A percentile compares a stretch with the other conserved stretches of the same genome.
phyloP scores from a whole-genome alignment of 345 rosid species.

The Linum usitatissimum region DNA sequence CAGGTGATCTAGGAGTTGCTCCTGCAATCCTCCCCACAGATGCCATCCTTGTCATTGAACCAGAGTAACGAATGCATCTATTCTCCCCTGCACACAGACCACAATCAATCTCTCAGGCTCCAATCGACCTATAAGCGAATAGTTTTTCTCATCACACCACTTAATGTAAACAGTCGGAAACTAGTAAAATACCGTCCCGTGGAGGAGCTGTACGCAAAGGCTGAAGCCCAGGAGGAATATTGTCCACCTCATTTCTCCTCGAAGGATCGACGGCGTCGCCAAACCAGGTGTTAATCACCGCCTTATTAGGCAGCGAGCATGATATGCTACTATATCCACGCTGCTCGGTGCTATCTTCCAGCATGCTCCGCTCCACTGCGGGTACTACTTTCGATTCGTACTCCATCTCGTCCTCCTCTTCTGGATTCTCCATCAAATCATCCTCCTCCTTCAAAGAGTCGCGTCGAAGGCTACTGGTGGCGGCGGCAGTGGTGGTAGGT shows the following conservation, averaged over 20 bases:
- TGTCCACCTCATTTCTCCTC: constrained; percentile 23
- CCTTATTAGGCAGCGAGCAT: constrained; percentile 34
- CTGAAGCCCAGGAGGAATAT: constrained; percentile 33
- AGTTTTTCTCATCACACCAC: too few species aligned
- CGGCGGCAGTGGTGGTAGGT: too few species aligned
- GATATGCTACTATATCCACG: constrained; percentile 21
- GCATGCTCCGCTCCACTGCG: constrained; percentile 8
- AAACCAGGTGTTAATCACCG: constrained; percentile 29
- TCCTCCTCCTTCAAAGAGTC: background rate
- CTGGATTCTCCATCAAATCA: constrained; percentile 2
- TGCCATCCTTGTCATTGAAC: constrained; percentile 46
- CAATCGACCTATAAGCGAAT: too few species aligned
- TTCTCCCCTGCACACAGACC: constrained; percentile 24
- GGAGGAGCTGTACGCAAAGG: constrained; percentile 24
- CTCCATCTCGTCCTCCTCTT: background rate
- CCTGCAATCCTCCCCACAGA: constrained; percentile 49
- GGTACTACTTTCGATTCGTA: constrained; percentile 14
- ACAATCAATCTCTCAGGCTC: background rate
- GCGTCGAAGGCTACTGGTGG: too few species aligned
- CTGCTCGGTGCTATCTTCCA: constrained; percentile 17
- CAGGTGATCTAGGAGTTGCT: constrained; percentile 90
- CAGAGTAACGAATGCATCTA: constrained; percentile 24
- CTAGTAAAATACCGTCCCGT: constrained; percentile 15
- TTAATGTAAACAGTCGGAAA: background rate
- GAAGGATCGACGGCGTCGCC: constrained; percentile 25